Conservation (phyloP, 2,329 filamentous ascomycete genomes). For the Calonectria ilicicola region DNA sequence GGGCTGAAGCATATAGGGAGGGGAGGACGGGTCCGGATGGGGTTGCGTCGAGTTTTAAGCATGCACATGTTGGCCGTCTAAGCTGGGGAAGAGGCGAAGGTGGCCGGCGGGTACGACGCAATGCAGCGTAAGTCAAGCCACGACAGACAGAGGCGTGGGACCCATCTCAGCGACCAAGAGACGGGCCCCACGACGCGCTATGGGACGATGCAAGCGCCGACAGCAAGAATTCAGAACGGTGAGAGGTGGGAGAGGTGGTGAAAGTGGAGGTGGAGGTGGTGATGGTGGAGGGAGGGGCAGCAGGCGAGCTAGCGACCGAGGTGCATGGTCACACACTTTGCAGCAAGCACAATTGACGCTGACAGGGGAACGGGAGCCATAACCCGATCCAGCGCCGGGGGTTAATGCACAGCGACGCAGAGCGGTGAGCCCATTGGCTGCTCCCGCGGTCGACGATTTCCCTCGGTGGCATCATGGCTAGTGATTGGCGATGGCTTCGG, state of each 20-base stretch:
- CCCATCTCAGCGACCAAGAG: background rate
- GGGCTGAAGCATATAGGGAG: background rate
- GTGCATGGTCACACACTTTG: conserved; percentile 14
- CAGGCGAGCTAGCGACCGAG: background rate
- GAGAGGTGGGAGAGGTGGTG: conserved; percentile 12
- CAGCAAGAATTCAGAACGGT: conserved; percentile 9
- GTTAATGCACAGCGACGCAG: background rate
- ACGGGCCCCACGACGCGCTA: background rate
- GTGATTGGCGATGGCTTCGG: conserved; percentile 49
- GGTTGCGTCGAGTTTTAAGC: conserved; percentile 10
- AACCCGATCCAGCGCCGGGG: background rate
- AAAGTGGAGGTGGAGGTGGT: background rate
- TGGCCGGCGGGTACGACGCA: conserved; percentile 7
- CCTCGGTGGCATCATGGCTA: conserved; percentile 33
- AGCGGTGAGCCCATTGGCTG: conserved; percentile 5
- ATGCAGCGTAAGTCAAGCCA: conserved; percentile 3
- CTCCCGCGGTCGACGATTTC: background rate
- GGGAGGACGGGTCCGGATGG: background rate
- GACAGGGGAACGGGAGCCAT: conserved; percentile 1
- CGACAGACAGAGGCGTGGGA: background rate
- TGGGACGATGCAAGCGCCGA: background rate
- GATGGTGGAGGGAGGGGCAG: background rate
- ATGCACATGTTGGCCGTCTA: background rate
- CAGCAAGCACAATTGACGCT: conserved; percentile 5
- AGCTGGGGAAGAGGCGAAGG: background rate